Conservation (phyloP, 2,329 filamentous ascomycete genomes). For the Dactylella cylindrospora region DNA sequence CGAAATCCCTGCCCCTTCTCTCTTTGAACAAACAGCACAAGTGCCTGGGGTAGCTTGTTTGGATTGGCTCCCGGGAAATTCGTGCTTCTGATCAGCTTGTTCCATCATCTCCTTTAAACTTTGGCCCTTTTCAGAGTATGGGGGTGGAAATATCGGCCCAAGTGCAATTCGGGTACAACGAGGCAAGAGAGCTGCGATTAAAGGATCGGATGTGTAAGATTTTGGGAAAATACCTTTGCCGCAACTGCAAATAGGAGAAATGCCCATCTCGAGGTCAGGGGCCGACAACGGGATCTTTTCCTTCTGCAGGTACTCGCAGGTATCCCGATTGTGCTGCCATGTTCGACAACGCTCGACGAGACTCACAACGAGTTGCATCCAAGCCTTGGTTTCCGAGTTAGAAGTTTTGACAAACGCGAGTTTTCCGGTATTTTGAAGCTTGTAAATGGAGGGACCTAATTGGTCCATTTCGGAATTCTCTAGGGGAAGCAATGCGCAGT, state of each 20-base stretch:
- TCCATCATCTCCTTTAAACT: not conserved
- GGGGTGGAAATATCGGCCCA: slow-evolving; percentile 9
- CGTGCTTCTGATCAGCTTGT: not conserved
- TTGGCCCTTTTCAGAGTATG: not conserved
- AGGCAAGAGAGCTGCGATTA: not conserved
- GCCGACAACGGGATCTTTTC: slow-evolving; percentile 10
- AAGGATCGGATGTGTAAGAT: slow-evolving; percentile 2
- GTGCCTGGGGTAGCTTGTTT: not conserved
- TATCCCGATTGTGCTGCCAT: slow-evolving; percentile 7
- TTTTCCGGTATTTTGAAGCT: slow-evolving; percentile 58
- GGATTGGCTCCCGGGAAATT: not conserved
- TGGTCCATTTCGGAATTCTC: slow-evolving; percentile 61
- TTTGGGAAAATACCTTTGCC: slow-evolving; percentile 23
- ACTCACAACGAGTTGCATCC: slow-evolving; percentile 17
- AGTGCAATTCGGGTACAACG: slow-evolving; percentile 6
- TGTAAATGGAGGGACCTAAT: slow-evolving; percentile 58
- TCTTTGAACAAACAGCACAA: slow-evolving; percentile 6
- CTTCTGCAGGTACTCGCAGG: slow-evolving; percentile 15
- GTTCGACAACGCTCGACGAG: slow-evolving; percentile 25
- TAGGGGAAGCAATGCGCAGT: slow-evolving; percentile 67
- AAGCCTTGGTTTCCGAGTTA: slow-evolving; percentile 53
- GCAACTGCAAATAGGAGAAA: slow-evolving; percentile 20
- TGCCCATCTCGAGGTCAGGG: not conserved
- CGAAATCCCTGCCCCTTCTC: too few species aligned
- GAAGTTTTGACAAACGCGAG: slow-evolving; percentile 62